Conservation (phyloP, 371 early-diverging fungal genomes). For the Lichtheimia ornata region DNA sequence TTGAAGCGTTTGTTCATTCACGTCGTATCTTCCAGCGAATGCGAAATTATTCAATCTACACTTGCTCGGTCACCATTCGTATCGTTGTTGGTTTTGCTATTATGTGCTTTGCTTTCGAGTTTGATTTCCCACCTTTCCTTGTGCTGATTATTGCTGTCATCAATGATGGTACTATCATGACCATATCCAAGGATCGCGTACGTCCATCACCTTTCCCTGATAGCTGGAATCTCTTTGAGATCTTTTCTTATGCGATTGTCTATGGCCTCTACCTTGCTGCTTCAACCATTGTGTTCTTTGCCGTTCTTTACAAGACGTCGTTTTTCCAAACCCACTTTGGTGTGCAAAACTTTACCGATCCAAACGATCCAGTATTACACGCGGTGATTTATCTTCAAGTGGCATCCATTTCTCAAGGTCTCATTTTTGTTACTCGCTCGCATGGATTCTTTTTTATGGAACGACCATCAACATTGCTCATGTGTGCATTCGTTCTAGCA, state of each 20-base stretch:
- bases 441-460: slow-evolving; percentile 56
- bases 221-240: slow-evolving; percentile 60
- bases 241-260: slow-evolving; percentile 56
- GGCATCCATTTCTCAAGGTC: slow-evolving; percentile 53
- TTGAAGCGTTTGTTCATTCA: slow-evolving; percentile 65
- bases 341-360: slow-evolving; percentile 22
- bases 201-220: slow-evolving; percentile 59
- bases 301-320: slow-evolving; percentile 38
- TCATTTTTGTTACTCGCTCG: slow-evolving; percentile 60
- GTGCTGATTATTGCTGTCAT: slow-evolving; percentile 63
- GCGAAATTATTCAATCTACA: slow-evolving; percentile 64
- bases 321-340: slow-evolving; percentile 54
- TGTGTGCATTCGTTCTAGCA: slow-evolving; percentile 54
- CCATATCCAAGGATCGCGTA: slow-evolving; percentile 62
- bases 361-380: slow-evolving; percentile 48
- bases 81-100: slow-evolving; percentile 63
- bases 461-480: slow-evolving; percentile 50
- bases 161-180: slow-evolving; percentile 68
- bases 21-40: slow-evolving; percentile 78
- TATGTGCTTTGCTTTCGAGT: slow-evolving; percentile 57
- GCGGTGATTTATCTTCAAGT: slow-evolving; percentile 59
- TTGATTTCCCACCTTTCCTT: slow-evolving; percentile 67
- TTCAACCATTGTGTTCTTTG: slow-evolving; percentile 58
- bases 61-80: slow-evolving; percentile 67
- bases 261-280: slow-evolving; percentile 59